These are phyloP conservation scores for Selenicereus undatus DNA, from an alignment of 148 eudicot species.

Conservation along the genomic window DNA sequence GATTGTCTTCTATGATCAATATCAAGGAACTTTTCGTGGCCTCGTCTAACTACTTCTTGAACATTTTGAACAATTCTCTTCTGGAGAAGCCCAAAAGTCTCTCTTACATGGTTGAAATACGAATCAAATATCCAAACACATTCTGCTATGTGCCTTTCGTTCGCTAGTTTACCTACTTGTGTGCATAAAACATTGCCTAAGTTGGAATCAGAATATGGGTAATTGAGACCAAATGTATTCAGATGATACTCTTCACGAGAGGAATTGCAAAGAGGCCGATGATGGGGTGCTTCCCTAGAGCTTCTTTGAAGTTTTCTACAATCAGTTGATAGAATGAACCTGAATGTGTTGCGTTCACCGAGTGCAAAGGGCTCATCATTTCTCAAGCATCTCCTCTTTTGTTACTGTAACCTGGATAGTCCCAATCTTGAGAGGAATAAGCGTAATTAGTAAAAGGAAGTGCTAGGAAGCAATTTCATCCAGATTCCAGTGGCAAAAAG, in stretches of 20 bases:
- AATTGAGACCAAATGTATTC: not conserved
- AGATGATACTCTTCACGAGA: not conserved
- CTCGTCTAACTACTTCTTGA: conserved; percentile 24
- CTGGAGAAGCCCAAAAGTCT: conserved; percentile 30
- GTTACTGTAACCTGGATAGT: conserved; percentile 65
- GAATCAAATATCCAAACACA: conserved; percentile 32
- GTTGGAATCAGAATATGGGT: not conserved
- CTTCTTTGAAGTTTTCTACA: not conserved
- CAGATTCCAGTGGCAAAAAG: conserved; percentile 44
- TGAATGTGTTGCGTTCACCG: conserved; percentile 52
- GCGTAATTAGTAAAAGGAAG: conserved; percentile 25
- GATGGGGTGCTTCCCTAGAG: not conserved
- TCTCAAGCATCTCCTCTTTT: conserved; percentile 50
- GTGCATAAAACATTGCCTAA: not conserved
- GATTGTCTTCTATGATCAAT: conserved; percentile 23
- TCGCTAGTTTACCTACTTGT: not conserved
- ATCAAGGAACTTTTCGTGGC: conserved; percentile 26
- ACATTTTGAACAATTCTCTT: conserved; percentile 12
- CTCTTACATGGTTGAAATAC: conserved; percentile 28
- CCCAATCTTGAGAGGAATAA: conserved; percentile 37
- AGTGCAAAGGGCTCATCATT: conserved; percentile 51
- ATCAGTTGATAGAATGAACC: conserved; percentile 25
- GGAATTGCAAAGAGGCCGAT: not conserved
- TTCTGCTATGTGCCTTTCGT: conserved; percentile 11
- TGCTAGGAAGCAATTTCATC: conserved; percentile 36